Conservation (phyloP, 1,284 basidiomycete genomes). For the Schizophyllum amplum region DNA sequence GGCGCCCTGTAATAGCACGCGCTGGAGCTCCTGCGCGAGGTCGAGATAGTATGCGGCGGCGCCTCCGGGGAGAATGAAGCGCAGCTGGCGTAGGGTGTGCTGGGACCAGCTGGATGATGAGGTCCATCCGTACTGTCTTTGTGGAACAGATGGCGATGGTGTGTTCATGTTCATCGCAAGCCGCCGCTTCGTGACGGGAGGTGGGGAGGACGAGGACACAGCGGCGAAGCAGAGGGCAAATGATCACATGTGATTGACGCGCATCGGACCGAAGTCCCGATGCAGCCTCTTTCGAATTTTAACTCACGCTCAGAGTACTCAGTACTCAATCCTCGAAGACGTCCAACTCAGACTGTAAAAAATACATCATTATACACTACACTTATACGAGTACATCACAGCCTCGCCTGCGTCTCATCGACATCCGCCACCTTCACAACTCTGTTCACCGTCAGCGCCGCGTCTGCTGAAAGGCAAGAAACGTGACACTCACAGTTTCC, state of each 20-base stretch:
- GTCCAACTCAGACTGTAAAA: too few relatives aligned
- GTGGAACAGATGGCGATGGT: too few relatives aligned
- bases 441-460: slow-evolving; percentile 20
- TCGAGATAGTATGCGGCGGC: slow-evolving; percentile 51
- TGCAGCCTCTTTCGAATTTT: too few relatives aligned
- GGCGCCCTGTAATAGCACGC: slow-evolving; percentile 27
- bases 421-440: slow-evolving; percentile 41
- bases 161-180: too few relatives aligned
- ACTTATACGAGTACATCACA: slow-evolving; percentile 18
- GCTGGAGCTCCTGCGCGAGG: slow-evolving; percentile 42
- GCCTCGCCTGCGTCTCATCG: slow-evolving; percentile 26
- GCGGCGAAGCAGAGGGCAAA: too few relatives aligned
- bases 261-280: too few relatives aligned
- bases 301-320: too few relatives aligned
- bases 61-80: slow-evolving; percentile 64
- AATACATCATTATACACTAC: too few relatives aligned
- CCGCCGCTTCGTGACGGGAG: too few relatives aligned
- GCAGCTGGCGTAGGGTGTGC: slow-evolving; percentile 59
- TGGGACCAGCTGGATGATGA: slow-evolving; percentile 16
- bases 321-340: too few relatives aligned
- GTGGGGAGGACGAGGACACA: too few relatives aligned
- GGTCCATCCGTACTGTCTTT: not conserved
- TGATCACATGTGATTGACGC: too few relatives aligned
- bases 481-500: slow-evolving; percentile 62
- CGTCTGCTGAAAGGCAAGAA: slow-evolving; percentile 1